Evolutionary conservation across 1,284 basidiomycete genomes (phyloP), one percentile per base, ranked within the genome.

Genomic region (Austroboletus olivaceoglutinosus): DNA sequence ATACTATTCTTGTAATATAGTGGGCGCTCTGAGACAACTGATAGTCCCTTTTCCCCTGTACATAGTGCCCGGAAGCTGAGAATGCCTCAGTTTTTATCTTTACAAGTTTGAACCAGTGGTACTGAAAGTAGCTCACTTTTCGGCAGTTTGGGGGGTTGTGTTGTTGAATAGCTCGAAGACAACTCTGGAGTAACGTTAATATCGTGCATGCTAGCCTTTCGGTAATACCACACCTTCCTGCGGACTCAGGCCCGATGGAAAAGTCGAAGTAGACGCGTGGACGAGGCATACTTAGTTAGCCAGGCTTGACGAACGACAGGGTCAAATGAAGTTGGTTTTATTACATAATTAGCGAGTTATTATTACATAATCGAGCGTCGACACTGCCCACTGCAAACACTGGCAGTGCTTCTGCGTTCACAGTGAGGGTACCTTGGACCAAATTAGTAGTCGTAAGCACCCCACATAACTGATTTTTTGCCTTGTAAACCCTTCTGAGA

Each of bases 21-120:
- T 4, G 87, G 84, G 13, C 80, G 71, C 41, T 85, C 80, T 0
- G 84, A 80, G 29, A 77, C 65, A 2, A 73, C 70, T 0, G 86
- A 89, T 1, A 85, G 63, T 15, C 92, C 91, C 63, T 85, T 86
- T 66, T 94, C 89, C 13, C 93, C 93, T 0, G 92, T 95, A 67
- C 90, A 93, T 51, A 97, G 74, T 11, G 86, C 86, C 42, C 92
- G 84, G 67, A 97, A 97, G 73, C 91, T 93, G 58, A 6, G 40
- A 40, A 39, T 27, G 45, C 10, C 12, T 62, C 29, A 58, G 54
- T 37, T 47, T 6, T 22, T 15, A 55, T 22, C 8, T 15, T 42
- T 45, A 13, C 13, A 29, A 8, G 18, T 3, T 34, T 30, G 22
- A 18, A 36, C n/a, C 30, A 10, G 27, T n/a, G n/a, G n/a, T n/a